phyloP scores from a whole-genome alignment of 306 rosid species.

The Acacia confusa region DNA sequence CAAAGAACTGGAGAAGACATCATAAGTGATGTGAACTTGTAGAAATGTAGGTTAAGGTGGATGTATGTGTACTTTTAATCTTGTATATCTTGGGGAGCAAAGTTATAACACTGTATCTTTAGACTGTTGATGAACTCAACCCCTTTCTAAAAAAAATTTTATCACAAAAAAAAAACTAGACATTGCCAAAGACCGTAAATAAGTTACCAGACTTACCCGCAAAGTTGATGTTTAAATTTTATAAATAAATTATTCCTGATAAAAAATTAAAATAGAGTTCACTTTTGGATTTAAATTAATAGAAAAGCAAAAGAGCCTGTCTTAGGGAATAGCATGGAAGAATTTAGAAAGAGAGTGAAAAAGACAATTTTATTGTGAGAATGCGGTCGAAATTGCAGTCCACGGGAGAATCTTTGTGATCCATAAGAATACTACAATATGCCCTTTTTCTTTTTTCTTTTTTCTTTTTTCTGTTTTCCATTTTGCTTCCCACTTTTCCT shows the following conservation, averaged over 20 bases:
- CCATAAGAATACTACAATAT: not conserved
- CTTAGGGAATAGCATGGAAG: not conserved
- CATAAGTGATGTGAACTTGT: too few species aligned
- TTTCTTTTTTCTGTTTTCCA: not conserved
- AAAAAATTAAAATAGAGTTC: not conserved
- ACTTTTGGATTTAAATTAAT: not conserved
- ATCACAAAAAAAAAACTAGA: too few species aligned
- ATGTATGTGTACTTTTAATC: too few species aligned
- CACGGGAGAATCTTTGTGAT: slow-evolving; percentile 3
- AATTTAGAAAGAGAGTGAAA: not conserved
- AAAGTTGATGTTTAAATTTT: not conserved
- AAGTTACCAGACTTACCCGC: not conserved
- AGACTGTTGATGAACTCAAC: too few species aligned
- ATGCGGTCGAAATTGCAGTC: slow-evolving; percentile 28
- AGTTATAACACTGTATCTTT: too few species aligned
- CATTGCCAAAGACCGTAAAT: not conserved
- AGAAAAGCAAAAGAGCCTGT: not conserved
- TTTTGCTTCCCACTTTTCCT: not conserved
- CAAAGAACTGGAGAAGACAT: too few species aligned
- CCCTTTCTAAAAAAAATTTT: too few species aligned
- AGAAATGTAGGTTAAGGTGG: too few species aligned
- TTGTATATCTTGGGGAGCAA: too few species aligned
- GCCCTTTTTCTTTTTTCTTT: not conserved
- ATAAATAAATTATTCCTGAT: not conserved
- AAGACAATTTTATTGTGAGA: slow-evolving; percentile 15